Evolutionary conservation across 768 basidiomycete genomes (phyloP), one percentile per base, ranked within the genome.

Genomic region (Dacryopinax primogenitus): DNA sequence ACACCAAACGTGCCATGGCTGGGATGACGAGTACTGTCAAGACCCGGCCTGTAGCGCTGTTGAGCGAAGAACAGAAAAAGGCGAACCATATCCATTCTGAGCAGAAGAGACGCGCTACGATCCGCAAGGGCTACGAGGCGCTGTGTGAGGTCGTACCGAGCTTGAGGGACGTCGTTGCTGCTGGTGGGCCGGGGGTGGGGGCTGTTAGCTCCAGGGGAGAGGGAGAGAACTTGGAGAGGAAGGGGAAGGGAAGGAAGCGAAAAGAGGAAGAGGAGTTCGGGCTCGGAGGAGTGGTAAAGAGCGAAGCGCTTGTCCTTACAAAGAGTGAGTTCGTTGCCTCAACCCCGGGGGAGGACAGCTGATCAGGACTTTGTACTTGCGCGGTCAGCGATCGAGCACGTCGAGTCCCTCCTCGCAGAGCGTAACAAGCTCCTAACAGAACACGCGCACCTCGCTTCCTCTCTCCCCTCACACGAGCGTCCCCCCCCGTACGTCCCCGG

Each of bases 41-140:
- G 51, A 58, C 51, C 4, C 51, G 51, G 9, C 51, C 51, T 13
- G 51, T 58, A 13, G 12, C 76, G 7, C 79, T 92, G 28, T 81
- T 94, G 28, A 86, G 87, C 1, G 83, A 88, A 0, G 85, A 87
- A 1, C 90, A 93, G 78, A 94, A 94, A 73, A 90, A 93, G 72
- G 87, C 87, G 39, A 94, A 94, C 70, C 92, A 96, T 72, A 95
- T 96, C 69, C 88, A 90, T 70, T 88, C 86, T 1, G 93, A 96
- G 77, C 92, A 95, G 77, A 94, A 94, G 74, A 85, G 93, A 28
- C 84, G 93, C 33, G 90, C 90, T 15, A 93, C 92, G 70, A 95
- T 96, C 63, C 81, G 91, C 12, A 77, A 85, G 37, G 93, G 92
- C 12, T 95, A 95, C 72, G 92, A 94, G 70, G 85, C 87, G 6